Conservation (phyloP, 192 early-diverging fungal genomes). For the Coemansia sp. region DNA sequence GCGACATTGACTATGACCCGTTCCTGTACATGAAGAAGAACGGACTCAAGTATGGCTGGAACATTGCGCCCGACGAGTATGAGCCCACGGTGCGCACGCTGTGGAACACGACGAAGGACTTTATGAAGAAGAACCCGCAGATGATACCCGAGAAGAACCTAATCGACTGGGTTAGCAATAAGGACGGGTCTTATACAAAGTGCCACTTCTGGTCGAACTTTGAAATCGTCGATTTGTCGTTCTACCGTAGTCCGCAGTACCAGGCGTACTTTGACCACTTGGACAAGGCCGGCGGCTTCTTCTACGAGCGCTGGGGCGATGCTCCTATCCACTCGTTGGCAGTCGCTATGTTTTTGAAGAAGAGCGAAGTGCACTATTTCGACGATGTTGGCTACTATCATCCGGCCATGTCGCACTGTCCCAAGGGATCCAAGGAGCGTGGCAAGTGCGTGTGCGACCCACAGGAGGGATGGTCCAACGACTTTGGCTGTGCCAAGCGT, state of each 20-base stretch:
- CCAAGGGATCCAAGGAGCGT: slow-evolving; percentile 47
- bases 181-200: slow-evolving; percentile 58
- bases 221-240: slow-evolving; percentile 79
- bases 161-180: slow-evolving; percentile 36
- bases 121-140: slow-evolving; percentile 30
- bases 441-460: slow-evolving; percentile 55
- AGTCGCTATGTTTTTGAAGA: slow-evolving; percentile 60
- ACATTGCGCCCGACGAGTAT: slow-evolving; percentile 34
- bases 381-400: slow-evolving; percentile 72
- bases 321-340: slow-evolving; percentile 72
- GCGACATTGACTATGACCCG: slow-evolving; percentile 55
- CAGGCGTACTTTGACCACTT: slow-evolving; percentile 70
- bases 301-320: slow-evolving; percentile 78
- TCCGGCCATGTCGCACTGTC: slow-evolving; percentile 44
- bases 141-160: slow-evolving; percentile 31
- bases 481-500: slow-evolving; percentile 49
- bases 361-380: slow-evolving; percentile 69
- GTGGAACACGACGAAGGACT: slow-evolving; percentile 37
- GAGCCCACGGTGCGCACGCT: slow-evolving; percentile 37
- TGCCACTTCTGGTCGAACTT: slow-evolving; percentile 91
- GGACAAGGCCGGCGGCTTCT: slow-evolving; percentile 83
- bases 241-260: slow-evolving; percentile 67
- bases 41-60: slow-evolving; percentile 47
- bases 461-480: slow-evolving; percentile 26
- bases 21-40: slow-evolving; percentile 47